Percentiles rank a stretch among this genome's conserved stretches.
These are phyloP conservation scores for Dictyophora rubrovolvata DNA, from an alignment of 768 basidiomycete species.

Conservation along the genomic window DNA sequence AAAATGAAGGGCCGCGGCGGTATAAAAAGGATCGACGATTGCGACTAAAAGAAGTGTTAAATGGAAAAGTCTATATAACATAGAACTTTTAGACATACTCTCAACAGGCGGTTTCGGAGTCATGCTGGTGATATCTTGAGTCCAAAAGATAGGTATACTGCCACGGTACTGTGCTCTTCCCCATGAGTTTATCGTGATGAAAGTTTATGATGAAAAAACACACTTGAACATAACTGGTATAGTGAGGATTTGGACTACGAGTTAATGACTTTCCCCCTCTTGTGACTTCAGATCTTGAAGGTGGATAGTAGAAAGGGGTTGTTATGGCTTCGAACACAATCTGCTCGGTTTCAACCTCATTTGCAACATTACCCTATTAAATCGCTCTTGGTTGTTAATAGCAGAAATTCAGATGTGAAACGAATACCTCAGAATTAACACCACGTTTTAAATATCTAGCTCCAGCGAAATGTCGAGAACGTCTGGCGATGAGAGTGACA, in stretches of 20 bases:
- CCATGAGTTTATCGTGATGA: no score
- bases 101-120: conserved; percentile 93
- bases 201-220: conserved; percentile 7
- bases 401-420: neutral
- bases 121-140: conserved; percentile 85
- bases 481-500: conserved; percentile 87
- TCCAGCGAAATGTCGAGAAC: conserved; percentile 93
- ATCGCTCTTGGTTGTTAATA: neutral
- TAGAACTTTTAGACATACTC: conserved; percentile 44
- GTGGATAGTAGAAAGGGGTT: conserved; percentile 78
- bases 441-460: conserved; percentile 91
- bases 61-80: conserved; percentile 5
- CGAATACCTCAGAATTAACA: conserved; percentile 78
- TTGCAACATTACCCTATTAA: conserved; percentile 86
- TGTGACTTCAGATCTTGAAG: conserved; percentile 22
- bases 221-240: conserved; percentile 92
- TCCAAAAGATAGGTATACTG: conserved; percentile 95
- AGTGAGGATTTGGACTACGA: conserved; percentile 68
- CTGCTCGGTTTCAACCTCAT: conserved; percentile 98
- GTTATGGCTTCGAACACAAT: conserved; percentile 87
- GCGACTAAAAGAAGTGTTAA: conserved; percentile 46
- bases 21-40: conserved; percentile 90
- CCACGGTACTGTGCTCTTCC: conserved; percentile 65
- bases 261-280: conserved; percentile 17
- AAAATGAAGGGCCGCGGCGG: conserved; percentile 88